Evolutionary conservation across 2,329 filamentous ascomycete species (phyloP).

Genomic region (Epichloe sibirici): DNA sequence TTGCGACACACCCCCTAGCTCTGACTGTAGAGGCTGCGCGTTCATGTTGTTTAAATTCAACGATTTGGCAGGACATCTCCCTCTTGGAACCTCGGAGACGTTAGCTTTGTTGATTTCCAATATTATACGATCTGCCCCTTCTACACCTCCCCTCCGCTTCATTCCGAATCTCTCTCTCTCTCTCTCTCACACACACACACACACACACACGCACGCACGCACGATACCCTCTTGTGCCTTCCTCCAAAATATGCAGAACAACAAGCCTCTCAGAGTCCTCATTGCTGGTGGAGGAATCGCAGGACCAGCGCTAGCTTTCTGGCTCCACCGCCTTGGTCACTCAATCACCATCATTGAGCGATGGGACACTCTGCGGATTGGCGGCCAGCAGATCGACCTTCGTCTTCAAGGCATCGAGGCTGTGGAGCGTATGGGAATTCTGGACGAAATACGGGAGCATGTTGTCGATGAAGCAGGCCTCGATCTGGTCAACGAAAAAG

Average conservation of each 20-base stretch:
- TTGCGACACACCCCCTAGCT: too few species aligned
- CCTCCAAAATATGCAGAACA: not conserved
- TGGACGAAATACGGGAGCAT: constrained; percentile 21
- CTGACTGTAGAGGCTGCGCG: too few species aligned
- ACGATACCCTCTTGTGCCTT: not conserved
- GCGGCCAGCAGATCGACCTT: constrained; percentile 35
- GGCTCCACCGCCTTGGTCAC: constrained; percentile 18
- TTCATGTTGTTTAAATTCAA: too few species aligned
- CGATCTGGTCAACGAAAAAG: constrained; percentile 28
- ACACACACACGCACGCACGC: not conserved
- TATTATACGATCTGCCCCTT: too few species aligned
- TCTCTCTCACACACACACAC: too few species aligned
- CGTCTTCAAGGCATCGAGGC: constrained; percentile 28
- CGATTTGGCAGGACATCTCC: too few species aligned
- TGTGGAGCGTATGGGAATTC: constrained; percentile 27
- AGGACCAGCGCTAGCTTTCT: constrained; percentile 19
- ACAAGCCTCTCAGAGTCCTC: constrained; percentile 9
- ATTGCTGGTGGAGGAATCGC: constrained; percentile 23
- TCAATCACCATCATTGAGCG: constrained; percentile 28
- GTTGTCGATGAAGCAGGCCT: constrained; percentile 37
- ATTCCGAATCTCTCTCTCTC: not conserved
- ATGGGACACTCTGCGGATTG: constrained; percentile 14
- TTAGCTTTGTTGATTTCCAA: too few species aligned
- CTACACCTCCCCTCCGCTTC: not conserved
- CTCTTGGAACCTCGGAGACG: too few species aligned